Evolutionary conservation across 495 filamentous ascomycete species (phyloP).

Genomic region (Penicillium pancosmium): DNA sequence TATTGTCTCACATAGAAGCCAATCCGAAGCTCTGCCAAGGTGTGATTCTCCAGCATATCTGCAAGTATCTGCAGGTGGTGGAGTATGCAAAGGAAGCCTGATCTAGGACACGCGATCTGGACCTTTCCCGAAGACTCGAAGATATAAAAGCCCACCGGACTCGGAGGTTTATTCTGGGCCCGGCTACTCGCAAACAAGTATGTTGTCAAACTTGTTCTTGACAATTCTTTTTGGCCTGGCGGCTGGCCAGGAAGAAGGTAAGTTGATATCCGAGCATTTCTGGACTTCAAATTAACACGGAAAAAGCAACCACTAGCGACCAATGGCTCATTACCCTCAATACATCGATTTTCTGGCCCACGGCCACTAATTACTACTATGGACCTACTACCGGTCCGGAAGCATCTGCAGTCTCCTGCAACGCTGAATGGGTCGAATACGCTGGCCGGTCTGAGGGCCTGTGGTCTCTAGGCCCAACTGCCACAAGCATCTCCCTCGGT

Average conservation of each 20-base stretch:
- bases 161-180: not conserved
- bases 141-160: not conserved
- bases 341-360: conserved; percentile 33
- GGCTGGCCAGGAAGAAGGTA: not conserved
- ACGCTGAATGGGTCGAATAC: conserved; percentile 29
- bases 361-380: conserved; percentile 32
- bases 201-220: not conserved
- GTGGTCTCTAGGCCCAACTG: conserved; percentile 19
- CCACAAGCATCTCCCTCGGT: conserved; percentile 8
- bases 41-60: not conserved
- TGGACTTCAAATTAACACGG: not conserved
- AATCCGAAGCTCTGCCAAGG: not conserved
- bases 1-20: conserved; percentile 3
- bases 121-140: not conserved
- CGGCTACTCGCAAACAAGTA: not conserved
- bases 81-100: not conserved
- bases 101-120: not conserved
- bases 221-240: not conserved
- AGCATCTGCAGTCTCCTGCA: conserved; percentile 27
- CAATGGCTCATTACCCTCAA: conserved; percentile 30
- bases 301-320: conserved; percentile 16
- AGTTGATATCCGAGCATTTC: not conserved
- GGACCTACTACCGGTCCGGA: conserved; percentile 28
- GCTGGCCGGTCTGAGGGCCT: conserved; percentile 15
- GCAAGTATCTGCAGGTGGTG: not conserved